phyloP scores from a whole-genome alignment of 78 protist species.

The Protostelium mycophagum region DNA sequence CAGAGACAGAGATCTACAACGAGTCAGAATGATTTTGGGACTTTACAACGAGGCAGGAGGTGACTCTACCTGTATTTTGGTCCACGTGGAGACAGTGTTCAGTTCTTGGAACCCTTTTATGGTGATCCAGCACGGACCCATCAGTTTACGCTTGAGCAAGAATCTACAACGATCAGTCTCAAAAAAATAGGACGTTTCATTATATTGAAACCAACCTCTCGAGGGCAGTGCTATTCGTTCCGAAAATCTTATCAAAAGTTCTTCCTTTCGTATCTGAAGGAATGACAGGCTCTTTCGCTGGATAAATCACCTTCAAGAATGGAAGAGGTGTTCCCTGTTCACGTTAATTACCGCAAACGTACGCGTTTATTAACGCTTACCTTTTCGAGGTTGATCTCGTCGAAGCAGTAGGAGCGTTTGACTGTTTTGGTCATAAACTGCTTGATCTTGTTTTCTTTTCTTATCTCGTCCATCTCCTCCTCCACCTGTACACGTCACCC shows the following conservation, averaged over 20 bases:
- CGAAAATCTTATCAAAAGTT: not conserved
- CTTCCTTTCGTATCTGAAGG: not conserved
- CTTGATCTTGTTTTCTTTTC: not conserved
- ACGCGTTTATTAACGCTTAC: not conserved
- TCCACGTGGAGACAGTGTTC: not conserved
- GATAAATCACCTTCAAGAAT: not conserved
- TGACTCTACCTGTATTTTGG: slow-evolving; percentile 3
- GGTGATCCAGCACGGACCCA: slow-evolving; percentile 92
- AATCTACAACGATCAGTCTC: slow-evolving; percentile 14
- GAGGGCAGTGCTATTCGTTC: not conserved
- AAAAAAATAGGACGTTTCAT: too few relatives aligned
- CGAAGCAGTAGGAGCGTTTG: not conserved
- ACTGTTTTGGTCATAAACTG: not conserved
- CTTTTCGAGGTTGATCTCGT: not conserved
- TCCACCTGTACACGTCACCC: not conserved
- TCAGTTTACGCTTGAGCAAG: slow-evolving; percentile 67
- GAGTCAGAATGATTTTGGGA: not conserved
- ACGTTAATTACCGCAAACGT: not conserved
- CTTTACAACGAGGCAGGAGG: not conserved
- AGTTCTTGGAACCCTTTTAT: not conserved
- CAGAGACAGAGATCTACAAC: slow-evolving; percentile 10
- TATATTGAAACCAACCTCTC: too few relatives aligned
- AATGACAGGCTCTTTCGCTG: not conserved
- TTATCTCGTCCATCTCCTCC: not conserved
- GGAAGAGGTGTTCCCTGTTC: not conserved